Percentiles rank a stretch among this genome's conserved stretches.
Evolutionary conservation across 2,329 filamentous ascomycete species (phyloP).

Genomic region (Parastagonospora nodorum): DNA sequence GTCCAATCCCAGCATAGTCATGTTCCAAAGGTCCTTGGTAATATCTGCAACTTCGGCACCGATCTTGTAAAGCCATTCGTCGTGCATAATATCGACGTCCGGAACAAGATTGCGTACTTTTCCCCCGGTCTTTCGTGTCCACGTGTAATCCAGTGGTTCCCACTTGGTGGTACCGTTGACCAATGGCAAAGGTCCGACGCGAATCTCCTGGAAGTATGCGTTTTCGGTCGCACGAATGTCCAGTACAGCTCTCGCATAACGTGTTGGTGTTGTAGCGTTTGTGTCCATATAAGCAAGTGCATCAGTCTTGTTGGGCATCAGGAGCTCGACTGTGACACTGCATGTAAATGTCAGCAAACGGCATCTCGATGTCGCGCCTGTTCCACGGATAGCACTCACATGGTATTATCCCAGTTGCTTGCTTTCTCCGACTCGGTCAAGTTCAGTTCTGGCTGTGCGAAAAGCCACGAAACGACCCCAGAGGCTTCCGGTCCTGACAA

Average conservation of each 20-base stretch:
- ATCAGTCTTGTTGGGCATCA: conserved; percentile 4
- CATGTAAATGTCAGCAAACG: too few relatives aligned
- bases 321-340: conserved; percentile 1
- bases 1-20: not conserved
- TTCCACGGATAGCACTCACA: too few relatives aligned
- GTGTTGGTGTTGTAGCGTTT: not conserved
- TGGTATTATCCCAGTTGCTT: too few relatives aligned
- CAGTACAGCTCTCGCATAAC: conserved; percentile 5
- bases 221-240: conserved; percentile 10
- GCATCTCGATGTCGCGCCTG: too few relatives aligned
- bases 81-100: not conserved
- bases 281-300: conserved; percentile 2
- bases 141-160: not conserved
- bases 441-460: not conserved
- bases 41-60: not conserved
- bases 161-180: conserved; percentile 38
- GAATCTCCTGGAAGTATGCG: conserved; percentile 48
- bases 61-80: not conserved
- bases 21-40: conserved; percentile 1
- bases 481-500: not conserved
- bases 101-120: not conserved
- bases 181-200: conserved; percentile 56
- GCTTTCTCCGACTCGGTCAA: not conserved
- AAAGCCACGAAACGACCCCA: not conserved
- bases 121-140: not conserved